phyloP scores from a whole-genome alignment of 345 rosid species.

The Trapa incisa region DNA sequence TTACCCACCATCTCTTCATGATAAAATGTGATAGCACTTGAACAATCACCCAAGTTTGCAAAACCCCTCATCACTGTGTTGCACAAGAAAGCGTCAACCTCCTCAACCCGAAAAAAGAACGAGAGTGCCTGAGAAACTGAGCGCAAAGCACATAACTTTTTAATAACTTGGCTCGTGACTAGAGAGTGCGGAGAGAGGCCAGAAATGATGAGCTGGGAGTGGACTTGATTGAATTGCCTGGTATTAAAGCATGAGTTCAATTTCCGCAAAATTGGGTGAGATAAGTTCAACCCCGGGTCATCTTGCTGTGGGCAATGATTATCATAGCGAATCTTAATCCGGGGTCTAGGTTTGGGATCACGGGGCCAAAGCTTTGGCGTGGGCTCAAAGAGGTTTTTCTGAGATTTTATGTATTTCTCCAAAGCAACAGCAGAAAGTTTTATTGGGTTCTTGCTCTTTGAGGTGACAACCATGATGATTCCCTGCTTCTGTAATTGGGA shows the following conservation, averaged over 20 bases:
- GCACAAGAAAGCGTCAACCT: constrained; percentile 51
- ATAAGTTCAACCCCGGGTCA: constrained; percentile 9
- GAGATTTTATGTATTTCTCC: constrained; percentile 30
- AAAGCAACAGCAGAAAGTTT: constrained; percentile 17
- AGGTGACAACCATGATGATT: background rate
- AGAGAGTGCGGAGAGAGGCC: constrained; percentile 39
- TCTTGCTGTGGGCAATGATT: background rate
- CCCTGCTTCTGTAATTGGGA: too few species aligned
- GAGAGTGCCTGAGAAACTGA: constrained; percentile 30
- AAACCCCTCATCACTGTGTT: constrained; percentile 40
- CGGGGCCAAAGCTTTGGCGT: constrained; percentile 35
- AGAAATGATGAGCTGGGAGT: constrained; percentile 26
- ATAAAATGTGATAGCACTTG: constrained; percentile 40
- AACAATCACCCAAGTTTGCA: constrained; percentile 19
- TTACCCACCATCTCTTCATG: constrained; percentile 36
- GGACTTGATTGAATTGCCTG: constrained; percentile 34
- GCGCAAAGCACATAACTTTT: constrained; percentile 39
- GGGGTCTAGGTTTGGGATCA: constrained; percentile 9
- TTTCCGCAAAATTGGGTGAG: constrained; percentile 29
- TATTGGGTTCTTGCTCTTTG: constrained; percentile 5
- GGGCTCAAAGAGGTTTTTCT: constrained; percentile 29
- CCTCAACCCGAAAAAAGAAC: constrained; percentile 25
- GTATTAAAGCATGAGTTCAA: constrained; percentile 24
- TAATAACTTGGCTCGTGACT: constrained; percentile 32
- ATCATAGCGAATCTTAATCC: background rate